Conservation (phyloP, 306 rosid genomes). For the Trifolium subterraneum region DNA sequence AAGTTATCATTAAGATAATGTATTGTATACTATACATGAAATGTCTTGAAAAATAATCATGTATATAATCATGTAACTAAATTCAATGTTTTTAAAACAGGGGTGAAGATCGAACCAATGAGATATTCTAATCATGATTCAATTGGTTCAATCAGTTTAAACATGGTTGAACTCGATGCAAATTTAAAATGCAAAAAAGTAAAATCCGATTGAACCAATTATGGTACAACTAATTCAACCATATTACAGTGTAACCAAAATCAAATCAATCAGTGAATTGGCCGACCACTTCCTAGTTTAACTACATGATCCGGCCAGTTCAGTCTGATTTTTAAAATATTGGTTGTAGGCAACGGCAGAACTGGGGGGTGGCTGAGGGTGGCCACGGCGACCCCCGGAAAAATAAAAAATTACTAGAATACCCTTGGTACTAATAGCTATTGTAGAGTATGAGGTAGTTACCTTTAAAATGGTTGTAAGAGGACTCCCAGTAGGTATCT, state of each 20-base stretch:
- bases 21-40: background rate
- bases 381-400: too few relatives aligned
- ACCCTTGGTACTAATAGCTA: too few relatives aligned
- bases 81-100: background rate
- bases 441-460: background rate
- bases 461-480: conserved; percentile 85
- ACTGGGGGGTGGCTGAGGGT: too few relatives aligned
- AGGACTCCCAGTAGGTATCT: conserved; percentile 85
- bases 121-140: too few relatives aligned
- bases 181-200: too few relatives aligned
- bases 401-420: too few relatives aligned
- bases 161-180: too few relatives aligned
- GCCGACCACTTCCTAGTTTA: too few relatives aligned
- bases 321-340: background rate
- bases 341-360: too few relatives aligned
- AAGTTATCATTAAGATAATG: background rate
- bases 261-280: background rate
- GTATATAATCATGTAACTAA: too few relatives aligned
- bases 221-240: background rate
- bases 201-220: background rate
- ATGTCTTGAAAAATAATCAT: too few relatives aligned
- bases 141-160: background rate
- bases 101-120: background rate
- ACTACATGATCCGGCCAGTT: too few relatives aligned
- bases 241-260: background rate